phyloP scores from a whole-genome alignment of 352 stramenopile species.

The Thalassiosira livingstoniorum region DNA sequence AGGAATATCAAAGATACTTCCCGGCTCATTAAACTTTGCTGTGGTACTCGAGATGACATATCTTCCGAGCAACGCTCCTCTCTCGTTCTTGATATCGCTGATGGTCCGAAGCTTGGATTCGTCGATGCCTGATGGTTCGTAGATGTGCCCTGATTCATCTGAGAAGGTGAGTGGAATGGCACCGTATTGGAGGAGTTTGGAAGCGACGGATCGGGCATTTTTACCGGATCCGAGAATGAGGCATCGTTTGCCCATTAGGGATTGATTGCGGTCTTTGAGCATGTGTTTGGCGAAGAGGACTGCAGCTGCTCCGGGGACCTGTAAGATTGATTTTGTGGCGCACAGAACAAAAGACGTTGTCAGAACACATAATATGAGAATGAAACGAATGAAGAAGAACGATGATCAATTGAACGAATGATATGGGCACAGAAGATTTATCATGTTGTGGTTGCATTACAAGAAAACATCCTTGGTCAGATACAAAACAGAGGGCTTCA shows the following conservation, averaged over 20 bases:
- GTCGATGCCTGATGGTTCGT: slow-evolving; percentile 92
- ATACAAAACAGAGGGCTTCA: not conserved
- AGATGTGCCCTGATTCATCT: slow-evolving; percentile 94
- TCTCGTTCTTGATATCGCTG: slow-evolving; percentile 89
- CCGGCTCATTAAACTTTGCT: slow-evolving; percentile 87
- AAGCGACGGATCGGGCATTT: slow-evolving; percentile 89
- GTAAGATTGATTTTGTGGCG: too few species aligned
- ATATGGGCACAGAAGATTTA: too few species aligned
- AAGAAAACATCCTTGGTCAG: too few species aligned
- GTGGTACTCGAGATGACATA: slow-evolving; percentile 90
- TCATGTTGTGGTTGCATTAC: too few species aligned
- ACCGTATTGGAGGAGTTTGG: slow-evolving; percentile 95
- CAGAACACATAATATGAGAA: too few species aligned
- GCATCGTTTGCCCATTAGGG: slow-evolving; percentile 95
- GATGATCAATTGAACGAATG: too few species aligned
- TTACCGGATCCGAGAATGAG: slow-evolving; percentile 95
- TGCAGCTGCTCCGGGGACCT: slow-evolving; percentile 89
- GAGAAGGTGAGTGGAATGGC: slow-evolving; percentile 96
- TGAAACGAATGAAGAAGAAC: too few species aligned
- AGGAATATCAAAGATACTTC: slow-evolving; percentile 87
- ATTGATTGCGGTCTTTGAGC: slow-evolving; percentile 91
- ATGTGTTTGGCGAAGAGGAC: slow-evolving; percentile 95
- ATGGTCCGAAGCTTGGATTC: slow-evolving; percentile 86
- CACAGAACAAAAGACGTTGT: too few species aligned
- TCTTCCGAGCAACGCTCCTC: slow-evolving; percentile 86